phyloP scores from a whole-genome alignment of 1,284 basidiomycete species.

The Cryptococcus sp. region DNA sequence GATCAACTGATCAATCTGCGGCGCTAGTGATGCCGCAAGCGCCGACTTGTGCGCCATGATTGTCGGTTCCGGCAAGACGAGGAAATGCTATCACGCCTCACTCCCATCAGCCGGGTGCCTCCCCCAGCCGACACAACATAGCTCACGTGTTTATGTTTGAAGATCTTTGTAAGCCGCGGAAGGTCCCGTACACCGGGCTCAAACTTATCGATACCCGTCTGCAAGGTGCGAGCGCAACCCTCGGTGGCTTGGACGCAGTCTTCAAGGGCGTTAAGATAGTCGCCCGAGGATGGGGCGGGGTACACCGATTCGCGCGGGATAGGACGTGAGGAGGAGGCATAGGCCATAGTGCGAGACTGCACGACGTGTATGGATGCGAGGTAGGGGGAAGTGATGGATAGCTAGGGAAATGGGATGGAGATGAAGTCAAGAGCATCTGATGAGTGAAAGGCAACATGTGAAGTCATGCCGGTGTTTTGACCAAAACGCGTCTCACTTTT shows the following conservation, averaged over 20 bases:
- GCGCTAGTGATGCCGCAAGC: constrained; percentile 38
- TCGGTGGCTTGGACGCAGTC: constrained; percentile 46
- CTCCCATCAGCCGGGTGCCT: background rate
- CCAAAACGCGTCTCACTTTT: no score
- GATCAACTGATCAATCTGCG: constrained; percentile 46
- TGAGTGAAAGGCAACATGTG: background rate
- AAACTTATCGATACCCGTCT: constrained; percentile 23
- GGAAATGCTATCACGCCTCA: constrained; percentile 33
- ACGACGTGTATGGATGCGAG: no score
- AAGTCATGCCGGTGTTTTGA: no score
- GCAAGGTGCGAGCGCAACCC: constrained; percentile 26
- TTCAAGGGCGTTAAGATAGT: constrained; percentile 41
- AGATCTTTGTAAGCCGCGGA: constrained; percentile 39
- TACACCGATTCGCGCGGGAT: constrained; percentile 25
- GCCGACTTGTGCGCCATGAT: constrained; percentile 38
- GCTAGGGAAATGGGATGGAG: background rate
- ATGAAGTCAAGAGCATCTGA: background rate
- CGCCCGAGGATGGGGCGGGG: constrained; percentile 22
- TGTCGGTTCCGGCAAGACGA: constrained; percentile 42
- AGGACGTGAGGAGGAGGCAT: constrained; percentile 10
- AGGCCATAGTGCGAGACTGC: constrained; percentile 7
- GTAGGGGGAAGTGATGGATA: no score
- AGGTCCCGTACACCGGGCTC: constrained; percentile 41
- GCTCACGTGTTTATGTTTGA: constrained; percentile 43
- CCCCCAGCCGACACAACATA: background rate